Percentiles rank a stretch among this genome's conserved stretches.
Evolutionary conservation across 129 eudicot genomes (phyloP).

Genomic region (Mikania micrantha): DNA sequence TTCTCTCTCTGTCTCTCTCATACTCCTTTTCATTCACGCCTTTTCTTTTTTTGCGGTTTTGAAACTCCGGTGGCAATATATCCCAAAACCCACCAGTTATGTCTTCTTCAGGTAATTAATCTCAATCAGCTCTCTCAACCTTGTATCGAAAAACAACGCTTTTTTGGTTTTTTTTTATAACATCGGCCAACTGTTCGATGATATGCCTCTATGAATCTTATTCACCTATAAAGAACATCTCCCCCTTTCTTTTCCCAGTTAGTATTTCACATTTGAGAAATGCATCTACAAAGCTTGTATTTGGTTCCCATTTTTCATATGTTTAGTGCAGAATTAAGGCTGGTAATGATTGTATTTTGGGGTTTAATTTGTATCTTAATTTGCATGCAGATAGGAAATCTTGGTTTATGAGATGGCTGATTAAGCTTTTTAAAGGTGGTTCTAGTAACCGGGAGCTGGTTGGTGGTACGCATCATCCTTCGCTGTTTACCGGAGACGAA

Average conservation of each 20-base stretch:
- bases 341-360: not conserved
- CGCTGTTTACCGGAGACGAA: slow-evolving; percentile 85
- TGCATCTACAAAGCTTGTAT: not conserved
- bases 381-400: slow-evolving; percentile 66
- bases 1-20: slow-evolving; percentile 31
- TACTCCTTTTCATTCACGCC: slow-evolving; percentile 60
- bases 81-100: slow-evolving; percentile 34
- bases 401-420: slow-evolving; percentile 87
- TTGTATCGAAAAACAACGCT: slow-evolving; percentile 24
- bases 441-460: slow-evolving; percentile 30
- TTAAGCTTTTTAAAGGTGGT: slow-evolving; percentile 65
- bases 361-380: slow-evolving; percentile 39
- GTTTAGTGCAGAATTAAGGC: not conserved
- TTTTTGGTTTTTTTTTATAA: not conserved
- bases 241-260: not conserved
- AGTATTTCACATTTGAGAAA: not conserved
- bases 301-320: not conserved
- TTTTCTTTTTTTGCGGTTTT: slow-evolving; percentile 43
- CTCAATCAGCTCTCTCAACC: slow-evolving; percentile 63
- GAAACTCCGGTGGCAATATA: slow-evolving; percentile 37
- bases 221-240: no score
- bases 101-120: slow-evolving; percentile 67
- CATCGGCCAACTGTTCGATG: slow-evolving; percentile 20
- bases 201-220: slow-evolving; percentile 1
- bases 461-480: slow-evolving; percentile 37